phyloP scores from a whole-genome alignment of 129 eudicot genomes.

The sunflower (Helianthus annuus) region HanXRQr2.0-SUNRISE NC_035443.2:174316133-174316632 shows the following conservation, averaged over 20 bases:
- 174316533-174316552: conserved; percentile 81
- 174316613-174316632: conserved; percentile 91
- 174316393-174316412: background rate
- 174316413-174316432: background rate
- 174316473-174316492: conserved; percentile 72
- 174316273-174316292: conserved; percentile 69
- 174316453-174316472: conserved; percentile 96
- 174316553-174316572: conserved; percentile 6
- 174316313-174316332: conserved; percentile 97
- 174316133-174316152: too few species aligned
- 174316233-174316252: background rate
- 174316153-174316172: too few species aligned
- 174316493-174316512: conserved; percentile 93
- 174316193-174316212: too few species aligned
- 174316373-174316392: background rate
- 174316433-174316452: conserved; percentile 19
- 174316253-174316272: background rate
- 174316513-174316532: conserved; percentile 98
- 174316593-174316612: background rate
- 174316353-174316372: conserved; percentile 49
- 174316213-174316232: too few species aligned
- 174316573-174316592: background rate
- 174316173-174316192: too few species aligned
- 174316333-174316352: conserved; percentile 91
- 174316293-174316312: conserved; percentile 93